Base-by-base conservation (phyloP, 202 grass and related monocot genomes). In the Saccharum hybrid region DNA sequence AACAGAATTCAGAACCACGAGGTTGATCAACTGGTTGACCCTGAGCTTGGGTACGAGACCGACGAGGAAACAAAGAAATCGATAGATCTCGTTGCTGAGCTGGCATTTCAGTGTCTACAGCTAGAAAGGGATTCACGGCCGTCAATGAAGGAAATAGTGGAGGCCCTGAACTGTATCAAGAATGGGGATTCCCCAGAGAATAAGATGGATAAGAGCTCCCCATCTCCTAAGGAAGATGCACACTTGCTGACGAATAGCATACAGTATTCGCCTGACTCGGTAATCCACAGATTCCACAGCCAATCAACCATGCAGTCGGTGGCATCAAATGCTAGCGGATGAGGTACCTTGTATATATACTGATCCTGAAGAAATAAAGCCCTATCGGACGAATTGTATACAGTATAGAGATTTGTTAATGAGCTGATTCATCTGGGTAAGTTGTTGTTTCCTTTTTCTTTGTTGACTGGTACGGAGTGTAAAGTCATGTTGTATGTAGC, bases 61-160 rank as follows among this genome's bases (percentile, higher is more conserved):
- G 78, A 91, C 11, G 38, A 23, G 7, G 67, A 85, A 74, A 93
- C 84, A 39, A 91, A 76, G 80, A 64, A 43, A 19, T 82, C 65
- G 85, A 75, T 95, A 36, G 81, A 76, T 42, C 78, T 82, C 0
- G 87, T 98, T 0, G 91, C 92, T 0, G 96, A 98, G 84, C 60
- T 95, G 75, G 96, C 92, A 21, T 98, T 98, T 66, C 84, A 83
- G 65, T 98, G 96, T 63, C 60, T 98, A 85, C 92, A 93, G 45
- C 3, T 87, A 2, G 96, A 98, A 18, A 90, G 92, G 45, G 90
- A 95, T 9, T 65, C 81, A 78, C 64, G 96, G 41, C 96, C 92
- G 0, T 41, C 79, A 13, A 92, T 98, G 22, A 98, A 89, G 85
- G 89, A 98, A 83, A 89, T 93, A 43, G 82, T 92, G 64, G 92